phyloP scores from a whole-genome alignment of 768 basidiomycete genomes.

The Coprinopsis sp. region DNA sequence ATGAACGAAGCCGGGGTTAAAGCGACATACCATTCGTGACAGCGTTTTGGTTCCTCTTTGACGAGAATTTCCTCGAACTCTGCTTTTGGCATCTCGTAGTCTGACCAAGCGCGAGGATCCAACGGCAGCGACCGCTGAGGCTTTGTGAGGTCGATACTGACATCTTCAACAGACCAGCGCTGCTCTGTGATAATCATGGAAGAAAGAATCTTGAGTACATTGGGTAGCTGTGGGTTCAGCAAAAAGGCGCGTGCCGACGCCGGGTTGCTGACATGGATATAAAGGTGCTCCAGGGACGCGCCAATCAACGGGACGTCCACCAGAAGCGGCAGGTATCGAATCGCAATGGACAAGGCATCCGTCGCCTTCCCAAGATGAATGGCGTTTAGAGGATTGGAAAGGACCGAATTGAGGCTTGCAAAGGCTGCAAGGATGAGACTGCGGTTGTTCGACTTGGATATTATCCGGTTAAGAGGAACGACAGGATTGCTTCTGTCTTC shows the following conservation, averaged over 20 bases:
- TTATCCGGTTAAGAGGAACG: conserved; percentile 50
- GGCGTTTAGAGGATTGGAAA: conserved; percentile 57
- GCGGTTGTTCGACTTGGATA: conserved; percentile 60
- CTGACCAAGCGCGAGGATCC: conserved; percentile 34
- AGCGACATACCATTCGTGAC: conserved; percentile 67
- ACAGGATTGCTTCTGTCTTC: conserved; percentile 45
- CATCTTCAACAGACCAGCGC: conserved; percentile 51
- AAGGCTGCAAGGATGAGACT: conserved; percentile 69
- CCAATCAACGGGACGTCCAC: conserved; percentile 66
- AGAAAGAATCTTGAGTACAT: conserved; percentile 62
- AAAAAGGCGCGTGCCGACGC: conserved; percentile 76
- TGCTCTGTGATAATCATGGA: conserved; percentile 69
- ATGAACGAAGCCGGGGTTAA: conserved; percentile 1
- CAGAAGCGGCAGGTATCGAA: conserved; percentile 72
- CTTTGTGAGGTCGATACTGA: conserved; percentile 59
- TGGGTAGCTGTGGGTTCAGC: conserved; percentile 64
- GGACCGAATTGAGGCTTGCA: conserved; percentile 53
- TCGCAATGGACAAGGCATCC: conserved; percentile 54
- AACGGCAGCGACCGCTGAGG: conserved; percentile 56
- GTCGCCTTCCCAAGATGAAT: conserved; percentile 50
- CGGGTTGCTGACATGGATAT: conserved; percentile 68
- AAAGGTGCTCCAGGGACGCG: conserved; percentile 69
- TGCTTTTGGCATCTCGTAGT: conserved; percentile 67
- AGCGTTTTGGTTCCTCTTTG: conserved; percentile 67
- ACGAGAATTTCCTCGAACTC: conserved; percentile 58